These are phyloP conservation scores for Saccharata proteae DNA, from an alignment of 2,329 filamentous ascomycete species.

Conservation along the genomic window DNA sequence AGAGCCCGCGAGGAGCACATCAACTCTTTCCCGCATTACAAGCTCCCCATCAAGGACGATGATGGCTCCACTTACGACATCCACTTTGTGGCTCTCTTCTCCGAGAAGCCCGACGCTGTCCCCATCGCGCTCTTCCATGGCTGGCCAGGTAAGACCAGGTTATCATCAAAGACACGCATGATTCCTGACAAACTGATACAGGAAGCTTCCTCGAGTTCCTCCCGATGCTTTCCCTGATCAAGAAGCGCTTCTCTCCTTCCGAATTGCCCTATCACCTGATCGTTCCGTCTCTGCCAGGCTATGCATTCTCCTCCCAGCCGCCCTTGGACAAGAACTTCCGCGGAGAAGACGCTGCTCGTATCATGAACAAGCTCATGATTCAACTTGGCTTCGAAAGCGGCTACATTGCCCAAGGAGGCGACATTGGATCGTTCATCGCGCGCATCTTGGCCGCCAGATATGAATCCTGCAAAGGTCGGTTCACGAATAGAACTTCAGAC, in stretches of 20 bases:
- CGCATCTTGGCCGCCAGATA: slow-evolving; percentile 28
- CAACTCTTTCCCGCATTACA: slow-evolving; percentile 43
- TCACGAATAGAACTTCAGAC: slow-evolving; percentile 13
- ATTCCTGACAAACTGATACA: slow-evolving; percentile 25
- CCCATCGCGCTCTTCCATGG: slow-evolving; percentile 45
- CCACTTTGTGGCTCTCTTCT: slow-evolving; percentile 46
- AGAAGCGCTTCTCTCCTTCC: slow-evolving; percentile 35
- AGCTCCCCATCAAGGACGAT: slow-evolving; percentile 29
- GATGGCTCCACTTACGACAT: slow-evolving; percentile 28
- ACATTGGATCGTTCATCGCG: slow-evolving; percentile 38
- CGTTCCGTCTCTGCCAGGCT: slow-evolving; percentile 46
- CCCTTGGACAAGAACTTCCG: slow-evolving; percentile 35
- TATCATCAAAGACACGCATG: background rate
- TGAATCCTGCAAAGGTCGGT: slow-evolving; percentile 33
- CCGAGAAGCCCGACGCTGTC: slow-evolving; percentile 37
- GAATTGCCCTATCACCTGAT: slow-evolving; percentile 46
- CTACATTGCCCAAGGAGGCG: slow-evolving; percentile 47
- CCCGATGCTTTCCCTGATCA: slow-evolving; percentile 35
- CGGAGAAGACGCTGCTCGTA: slow-evolving; percentile 25
- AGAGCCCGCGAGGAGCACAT: slow-evolving; percentile 26
- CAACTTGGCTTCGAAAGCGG: slow-evolving; percentile 40
- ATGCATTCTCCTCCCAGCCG: slow-evolving; percentile 36
- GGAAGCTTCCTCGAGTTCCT: slow-evolving; percentile 47
- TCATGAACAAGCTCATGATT: slow-evolving; percentile 44
- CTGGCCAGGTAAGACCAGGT: slow-evolving; percentile 44